Evolutionary conservation across 2,329 filamentous ascomycete genomes (phyloP).

Genomic region (Cercospora sp.): DNA sequence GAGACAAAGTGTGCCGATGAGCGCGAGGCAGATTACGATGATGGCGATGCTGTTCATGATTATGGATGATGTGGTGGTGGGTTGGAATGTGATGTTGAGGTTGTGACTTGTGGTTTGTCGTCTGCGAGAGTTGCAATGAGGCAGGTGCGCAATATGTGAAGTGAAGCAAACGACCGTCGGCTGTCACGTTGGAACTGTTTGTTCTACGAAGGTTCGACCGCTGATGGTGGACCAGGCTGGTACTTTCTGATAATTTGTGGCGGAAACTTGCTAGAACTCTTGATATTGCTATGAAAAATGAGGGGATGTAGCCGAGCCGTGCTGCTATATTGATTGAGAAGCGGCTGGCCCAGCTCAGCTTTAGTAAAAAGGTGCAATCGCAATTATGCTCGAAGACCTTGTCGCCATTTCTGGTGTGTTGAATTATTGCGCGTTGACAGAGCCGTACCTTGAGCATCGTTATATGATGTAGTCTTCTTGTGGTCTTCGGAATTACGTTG

Average conservation of each 20-base stretch:
- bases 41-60: neutral
- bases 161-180: neutral
- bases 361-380: no score
- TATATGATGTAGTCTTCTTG: no score
- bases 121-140: neutral
- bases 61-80: neutral
- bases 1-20: neutral
- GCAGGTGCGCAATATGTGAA: neutral
- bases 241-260: neutral
- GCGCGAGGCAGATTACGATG: neutral
- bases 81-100: neutral
- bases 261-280: neutral
- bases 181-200: neutral
- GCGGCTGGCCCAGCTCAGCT: no score
- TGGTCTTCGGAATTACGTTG: no score
- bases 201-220: no score
- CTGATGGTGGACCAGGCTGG: neutral
- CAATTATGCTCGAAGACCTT: no score
- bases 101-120: neutral
- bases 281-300: neutral
- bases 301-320: no score
- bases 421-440: no score
- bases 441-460: no score
- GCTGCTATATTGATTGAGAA: no score
- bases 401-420: no score